Base-by-base conservation (phyloP, 164 flowering plant species). In the Amborella trichopoda region DNA sequence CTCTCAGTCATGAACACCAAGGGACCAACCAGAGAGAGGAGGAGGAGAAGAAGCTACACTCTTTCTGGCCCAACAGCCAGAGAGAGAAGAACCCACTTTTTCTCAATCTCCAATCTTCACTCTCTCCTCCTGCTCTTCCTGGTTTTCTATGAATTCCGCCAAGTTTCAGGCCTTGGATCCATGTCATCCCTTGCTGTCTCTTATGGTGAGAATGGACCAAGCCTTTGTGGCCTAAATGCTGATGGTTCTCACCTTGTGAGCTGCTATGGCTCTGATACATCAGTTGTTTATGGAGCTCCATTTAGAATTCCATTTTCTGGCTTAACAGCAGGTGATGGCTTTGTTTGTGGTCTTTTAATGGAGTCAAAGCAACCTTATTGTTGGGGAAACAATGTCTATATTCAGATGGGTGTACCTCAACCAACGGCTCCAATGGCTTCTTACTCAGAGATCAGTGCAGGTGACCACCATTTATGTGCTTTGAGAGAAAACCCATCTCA, bases 131-230 rank as follows among this genome's bases (percentile, higher is more conserved):
- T n/a, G n/a, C n/a, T n/a, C n/a, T n/a, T 75, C 56, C 53, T 63
- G 30, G 23, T 66, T 26, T 71, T 56, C 19, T 60, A 67, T 60
- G 46, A 70, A 27, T 60, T 56, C 53, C 42, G 57, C 27, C 25
- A 46, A 10, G 95, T 70, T 40, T 65, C 69, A 12, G 72, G 87
- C 28, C 59, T 87, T 23, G 98, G 98, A 14, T 84, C 98, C 23
- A 87, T 91, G 96, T 78, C 98, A 24, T 65, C 93, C 21, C 73
- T 91, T 60, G 86, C 99, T 25, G 72, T 84, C 27, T 87, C 95
- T 3, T 87, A 91, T 62, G 96, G 99, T 26, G 99, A 78, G 49
- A 70, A 74, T 59, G 99, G 99, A 14, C 67, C 96, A 46, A 94
- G 59, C 16, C 84, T 87, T 65, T 91, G 96, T 61, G 93, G 93